Evolutionary conservation across 2,329 filamentous ascomycete species (phyloP).

Genomic region (Sphaerulina musiva): DNA sequence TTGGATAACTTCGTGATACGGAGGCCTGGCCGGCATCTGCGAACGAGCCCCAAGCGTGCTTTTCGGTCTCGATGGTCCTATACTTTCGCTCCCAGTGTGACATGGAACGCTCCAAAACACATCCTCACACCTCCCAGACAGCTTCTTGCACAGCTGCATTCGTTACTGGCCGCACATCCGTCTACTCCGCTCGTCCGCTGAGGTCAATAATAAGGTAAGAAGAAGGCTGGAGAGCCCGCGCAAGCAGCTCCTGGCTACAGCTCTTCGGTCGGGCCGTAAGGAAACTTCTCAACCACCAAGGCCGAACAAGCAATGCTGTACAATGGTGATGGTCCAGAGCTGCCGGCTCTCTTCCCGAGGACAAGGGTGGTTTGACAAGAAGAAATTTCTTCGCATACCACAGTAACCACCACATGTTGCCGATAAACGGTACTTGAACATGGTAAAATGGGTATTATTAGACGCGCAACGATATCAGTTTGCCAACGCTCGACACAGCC

Average conservation of each 20-base stretch:
- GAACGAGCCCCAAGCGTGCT: too few relatives aligned
- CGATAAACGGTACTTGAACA: background rate
- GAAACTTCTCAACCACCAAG: background rate
- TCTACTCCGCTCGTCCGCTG: too few relatives aligned
- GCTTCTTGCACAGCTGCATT: too few relatives aligned
- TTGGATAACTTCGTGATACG: too few relatives aligned
- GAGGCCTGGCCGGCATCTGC: too few relatives aligned
- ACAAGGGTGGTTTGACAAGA: background rate
- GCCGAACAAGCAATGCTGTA: background rate
- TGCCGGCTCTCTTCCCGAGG: background rate
- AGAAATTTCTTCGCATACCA: background rate
- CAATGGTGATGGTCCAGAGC: background rate
- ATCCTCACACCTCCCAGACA: too few relatives aligned
- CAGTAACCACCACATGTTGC: too few relatives aligned
- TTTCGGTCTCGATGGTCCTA: too few relatives aligned
- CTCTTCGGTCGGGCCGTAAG: slow-evolving; percentile 1
- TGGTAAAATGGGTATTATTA: background rate
- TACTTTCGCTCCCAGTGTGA: too few relatives aligned
- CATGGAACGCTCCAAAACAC: too few relatives aligned
- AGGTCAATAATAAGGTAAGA: background rate
- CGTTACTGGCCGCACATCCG: too few relatives aligned
- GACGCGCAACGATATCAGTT: background rate
- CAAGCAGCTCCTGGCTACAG: background rate
- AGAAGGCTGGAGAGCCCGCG: background rate
- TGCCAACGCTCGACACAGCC: background rate